phyloP scores from a whole-genome alignment of 2,329 filamentous ascomycete species.

The Neodidymelliopsis sp. region DNA sequence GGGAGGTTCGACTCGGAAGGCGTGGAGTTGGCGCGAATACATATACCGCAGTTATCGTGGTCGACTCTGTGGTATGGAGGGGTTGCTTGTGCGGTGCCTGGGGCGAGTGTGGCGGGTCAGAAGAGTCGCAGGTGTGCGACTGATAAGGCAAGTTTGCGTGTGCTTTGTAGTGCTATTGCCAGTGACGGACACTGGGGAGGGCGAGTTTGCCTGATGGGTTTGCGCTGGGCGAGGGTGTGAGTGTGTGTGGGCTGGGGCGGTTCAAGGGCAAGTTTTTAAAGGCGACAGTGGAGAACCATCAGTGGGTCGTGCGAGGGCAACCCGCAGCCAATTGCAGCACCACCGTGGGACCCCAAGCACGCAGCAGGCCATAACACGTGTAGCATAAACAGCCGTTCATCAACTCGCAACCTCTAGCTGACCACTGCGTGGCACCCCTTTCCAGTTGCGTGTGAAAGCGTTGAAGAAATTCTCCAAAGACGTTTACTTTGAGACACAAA shows the following conservation, averaged over 20 bases:
- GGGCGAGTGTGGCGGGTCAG: slow-evolving; percentile 46
- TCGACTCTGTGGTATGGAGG: slow-evolving; percentile 37
- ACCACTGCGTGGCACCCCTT: background rate
- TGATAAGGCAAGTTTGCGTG: slow-evolving; percentile 23
- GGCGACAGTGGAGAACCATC: slow-evolving; percentile 20
- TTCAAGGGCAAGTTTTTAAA: slow-evolving; percentile 18
- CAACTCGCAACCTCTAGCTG: background rate
- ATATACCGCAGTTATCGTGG: slow-evolving; percentile 75
- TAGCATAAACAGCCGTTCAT: slow-evolving; percentile 15
- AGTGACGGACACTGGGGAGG: slow-evolving; percentile 31
- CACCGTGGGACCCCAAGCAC: slow-evolving; percentile 9
- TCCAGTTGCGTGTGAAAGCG: background rate
- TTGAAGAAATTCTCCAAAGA: background rate
- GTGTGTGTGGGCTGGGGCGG: slow-evolving; percentile 26
- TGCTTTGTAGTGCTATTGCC: slow-evolving; percentile 23
- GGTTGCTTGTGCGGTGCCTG: slow-evolving; percentile 39
- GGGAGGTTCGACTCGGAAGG: slow-evolving; percentile 92
- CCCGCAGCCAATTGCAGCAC: slow-evolving; percentile 10
- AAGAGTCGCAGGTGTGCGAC: slow-evolving; percentile 41
- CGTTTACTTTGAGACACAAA: slow-evolving; percentile 2
- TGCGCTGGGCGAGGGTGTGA: slow-evolving; percentile 26
- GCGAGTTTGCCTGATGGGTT: slow-evolving; percentile 28
- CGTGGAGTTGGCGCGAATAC: slow-evolving; percentile 97
- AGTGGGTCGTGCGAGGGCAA: slow-evolving; percentile 9
- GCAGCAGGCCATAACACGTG: slow-evolving; percentile 16